phyloP scores from a whole-genome alignment of 2,329 filamentous ascomycete genomes.

The Paraphaeosphaeria sporulosa region DNA sequence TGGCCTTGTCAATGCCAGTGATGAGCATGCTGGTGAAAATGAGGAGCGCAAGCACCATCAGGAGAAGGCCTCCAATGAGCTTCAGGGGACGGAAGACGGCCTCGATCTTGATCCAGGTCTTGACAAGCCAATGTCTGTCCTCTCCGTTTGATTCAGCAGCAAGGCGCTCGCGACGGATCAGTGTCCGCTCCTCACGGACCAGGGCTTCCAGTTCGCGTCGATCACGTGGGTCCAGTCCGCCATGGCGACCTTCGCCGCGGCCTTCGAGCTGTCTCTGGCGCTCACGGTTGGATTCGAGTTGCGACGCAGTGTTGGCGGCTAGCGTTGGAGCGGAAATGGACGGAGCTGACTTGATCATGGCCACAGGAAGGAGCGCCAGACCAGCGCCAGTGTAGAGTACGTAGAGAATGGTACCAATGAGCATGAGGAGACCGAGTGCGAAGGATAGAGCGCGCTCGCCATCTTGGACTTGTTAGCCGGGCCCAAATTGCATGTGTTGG shows the following conservation, averaged over 20 bases:
- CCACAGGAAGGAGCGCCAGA: conserved; percentile 85
- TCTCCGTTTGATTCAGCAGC: conserved; percentile 83
- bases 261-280: conserved; percentile 90
- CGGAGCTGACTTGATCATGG: conserved; percentile 90
- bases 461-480: conserved; percentile 55
- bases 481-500: conserved; percentile 6
- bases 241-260: conserved; percentile 78
- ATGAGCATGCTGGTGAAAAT: conserved; percentile 94
- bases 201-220: conserved; percentile 87
- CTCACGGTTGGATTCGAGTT: conserved; percentile 87
- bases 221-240: conserved; percentile 82
- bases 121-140: conserved; percentile 76
- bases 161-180: conserved; percentile 87
- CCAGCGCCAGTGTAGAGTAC: conserved; percentile 88
- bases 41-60: conserved; percentile 76
- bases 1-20: conserved; percentile 94
- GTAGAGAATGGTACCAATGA: conserved; percentile 85
- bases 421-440: conserved; percentile 84
- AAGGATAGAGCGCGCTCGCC: conserved; percentile 94
- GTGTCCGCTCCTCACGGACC: conserved; percentile 87
- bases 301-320: conserved; percentile 77
- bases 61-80: conserved; percentile 80
- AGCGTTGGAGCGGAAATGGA: conserved; percentile 83
- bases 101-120: conserved; percentile 79
- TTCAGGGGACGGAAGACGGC: conserved; percentile 88